A percentile compares a stretch with the other conserved stretches of the same genome.
These are phyloP conservation scores for Solanum hybrid DNA, from an alignment of 305 asterid genomes.

Conservation along the genomic window DNA sequence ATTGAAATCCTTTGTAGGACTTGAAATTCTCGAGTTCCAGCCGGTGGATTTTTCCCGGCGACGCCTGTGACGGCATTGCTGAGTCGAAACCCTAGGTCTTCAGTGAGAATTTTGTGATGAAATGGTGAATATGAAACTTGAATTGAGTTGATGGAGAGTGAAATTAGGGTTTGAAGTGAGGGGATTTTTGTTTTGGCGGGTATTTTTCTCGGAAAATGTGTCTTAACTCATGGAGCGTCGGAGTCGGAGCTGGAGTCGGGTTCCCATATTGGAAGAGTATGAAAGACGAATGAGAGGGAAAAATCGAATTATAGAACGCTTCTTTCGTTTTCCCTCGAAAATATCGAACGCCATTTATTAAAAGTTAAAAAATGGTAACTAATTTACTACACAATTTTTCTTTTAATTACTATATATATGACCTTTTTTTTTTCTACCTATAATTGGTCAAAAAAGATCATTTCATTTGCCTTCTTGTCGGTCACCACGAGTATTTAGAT, in stretches of 20 bases:
- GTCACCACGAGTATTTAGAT: background rate
- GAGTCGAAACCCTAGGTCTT: slow-evolving; percentile 16
- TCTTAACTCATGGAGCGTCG: background rate
- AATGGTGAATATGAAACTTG: background rate
- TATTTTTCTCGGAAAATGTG: background rate
- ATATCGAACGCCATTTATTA: background rate
- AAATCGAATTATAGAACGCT: background rate
- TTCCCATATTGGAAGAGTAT: background rate
- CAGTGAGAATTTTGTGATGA: background rate
- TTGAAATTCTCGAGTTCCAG: slow-evolving; percentile 86
- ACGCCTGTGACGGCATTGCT: slow-evolving; percentile 36
- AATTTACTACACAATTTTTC: background rate
- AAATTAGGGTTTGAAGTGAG: background rate
- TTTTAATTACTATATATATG: background rate
- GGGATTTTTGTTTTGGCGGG: background rate
- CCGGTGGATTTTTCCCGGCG: slow-evolving; percentile 74
- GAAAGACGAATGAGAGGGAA: background rate
- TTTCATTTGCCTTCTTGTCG: too few relatives aligned
- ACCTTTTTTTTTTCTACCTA: too few relatives aligned
- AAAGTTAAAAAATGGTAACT: background rate
- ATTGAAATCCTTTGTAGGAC: slow-evolving; percentile 86
- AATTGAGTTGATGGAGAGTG: background rate
- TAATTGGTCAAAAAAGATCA: too few relatives aligned
- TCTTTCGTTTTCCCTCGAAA: background rate
- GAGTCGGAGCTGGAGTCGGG: background rate